phyloP scores from a whole-genome alignment of 2,329 filamentous ascomycete genomes.

The Botrytis fragariae region DNA sequence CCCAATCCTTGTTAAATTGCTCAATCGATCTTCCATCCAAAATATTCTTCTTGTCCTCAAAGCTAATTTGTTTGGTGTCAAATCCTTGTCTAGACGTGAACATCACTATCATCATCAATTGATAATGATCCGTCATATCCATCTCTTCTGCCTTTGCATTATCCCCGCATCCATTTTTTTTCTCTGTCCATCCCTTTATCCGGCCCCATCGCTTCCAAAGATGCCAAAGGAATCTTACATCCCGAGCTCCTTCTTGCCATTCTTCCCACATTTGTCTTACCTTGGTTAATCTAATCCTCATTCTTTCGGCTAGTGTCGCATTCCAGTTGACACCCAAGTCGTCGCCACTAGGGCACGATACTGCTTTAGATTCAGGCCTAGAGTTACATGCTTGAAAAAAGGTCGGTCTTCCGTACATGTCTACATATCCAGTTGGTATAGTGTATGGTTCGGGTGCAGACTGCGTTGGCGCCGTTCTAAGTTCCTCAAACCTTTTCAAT shows the following conservation, averaged over 20 bases:
- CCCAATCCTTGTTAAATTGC: background rate
- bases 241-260: background rate
- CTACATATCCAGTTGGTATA: background rate
- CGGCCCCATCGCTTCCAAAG: background rate
- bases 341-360: background rate
- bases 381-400: background rate
- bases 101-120: background rate
- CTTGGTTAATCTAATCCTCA: background rate
- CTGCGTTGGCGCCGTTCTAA: background rate
- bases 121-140: background rate
- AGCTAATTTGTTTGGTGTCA: background rate
- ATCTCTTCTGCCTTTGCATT: background rate
- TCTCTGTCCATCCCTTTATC: background rate
- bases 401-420: background rate
- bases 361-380: background rate
- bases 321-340: background rate
- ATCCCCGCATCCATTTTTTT: background rate
- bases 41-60: background rate
- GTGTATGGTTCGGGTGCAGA: background rate
- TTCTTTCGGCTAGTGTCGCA: background rate
- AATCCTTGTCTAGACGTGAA: background rate
- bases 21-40: background rate
- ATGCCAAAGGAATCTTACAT: background rate
- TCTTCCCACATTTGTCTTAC: background rate
- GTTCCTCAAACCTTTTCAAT: background rate